Conservation (phyloP, 2,329 filamentous ascomycete species). For the Botrytis hyacinthi region DNA sequence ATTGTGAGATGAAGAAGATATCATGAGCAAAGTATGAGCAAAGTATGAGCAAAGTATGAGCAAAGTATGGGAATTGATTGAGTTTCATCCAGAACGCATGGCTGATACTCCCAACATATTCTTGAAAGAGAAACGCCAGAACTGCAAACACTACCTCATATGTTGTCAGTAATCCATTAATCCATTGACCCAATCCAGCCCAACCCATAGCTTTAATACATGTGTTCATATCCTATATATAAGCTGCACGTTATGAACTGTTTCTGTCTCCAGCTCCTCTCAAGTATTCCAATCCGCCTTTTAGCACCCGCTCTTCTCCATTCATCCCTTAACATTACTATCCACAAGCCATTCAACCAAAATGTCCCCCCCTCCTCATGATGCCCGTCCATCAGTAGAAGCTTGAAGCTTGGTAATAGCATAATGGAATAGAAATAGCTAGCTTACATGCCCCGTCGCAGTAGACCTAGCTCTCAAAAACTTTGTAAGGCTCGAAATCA, state of each 20-base stretch:
- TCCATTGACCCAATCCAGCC: neutral
- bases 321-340: conserved; percentile 26
- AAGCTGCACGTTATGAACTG: neutral
- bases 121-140: neutral
- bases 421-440: conserved; percentile 21
- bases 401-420: conserved; percentile 20
- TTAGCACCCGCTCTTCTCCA: conserved; percentile 23
- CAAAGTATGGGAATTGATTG: neutral
- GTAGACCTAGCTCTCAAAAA: conserved; percentile 45
- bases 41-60: neutral
- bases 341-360: conserved; percentile 25
- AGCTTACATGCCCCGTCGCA: conserved; percentile 29
- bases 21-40: neutral
- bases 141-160: neutral
- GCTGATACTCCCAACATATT: neutral
- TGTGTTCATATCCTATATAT: neutral
- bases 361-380: neutral
- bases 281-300: neutral
- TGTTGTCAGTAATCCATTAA: neutral
- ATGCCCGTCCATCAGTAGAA: neutral
- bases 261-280: neutral
- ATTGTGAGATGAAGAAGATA: neutral
- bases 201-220: neutral
- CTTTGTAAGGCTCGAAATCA: conserved; percentile 42
- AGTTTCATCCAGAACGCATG: neutral